A percentile compares a stretch with the other conserved stretches of the same genome.
phyloP scores from a whole-genome alignment of 2,329 filamentous ascomycete genomes.

The Didymella pinodella region DNA sequence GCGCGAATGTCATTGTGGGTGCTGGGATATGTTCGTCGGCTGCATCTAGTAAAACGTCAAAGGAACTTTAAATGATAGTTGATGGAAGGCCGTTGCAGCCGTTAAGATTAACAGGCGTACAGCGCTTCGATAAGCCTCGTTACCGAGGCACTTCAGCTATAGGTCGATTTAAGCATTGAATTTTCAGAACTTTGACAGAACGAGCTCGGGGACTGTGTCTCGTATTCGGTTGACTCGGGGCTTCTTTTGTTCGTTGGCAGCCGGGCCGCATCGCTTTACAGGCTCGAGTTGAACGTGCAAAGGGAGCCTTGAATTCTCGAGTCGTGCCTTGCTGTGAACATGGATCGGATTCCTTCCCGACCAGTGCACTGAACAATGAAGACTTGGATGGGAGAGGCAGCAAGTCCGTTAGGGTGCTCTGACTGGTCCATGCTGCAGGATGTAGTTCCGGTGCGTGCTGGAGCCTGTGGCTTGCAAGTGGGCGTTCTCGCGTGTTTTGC shows the following conservation, averaged over 20 bases:
- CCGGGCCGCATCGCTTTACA: conserved; percentile 30
- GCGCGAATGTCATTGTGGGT: conserved; percentile 3
- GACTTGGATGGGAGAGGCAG: conserved; percentile 18
- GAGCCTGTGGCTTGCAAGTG: conserved; percentile 6
- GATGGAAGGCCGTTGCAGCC: conserved; percentile 18
- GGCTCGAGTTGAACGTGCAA: conserved; percentile 19
- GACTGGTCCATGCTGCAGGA: conserved; percentile 16
- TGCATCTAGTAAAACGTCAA: conserved; percentile 32
- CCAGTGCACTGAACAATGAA: conserved; percentile 5
- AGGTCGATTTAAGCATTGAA: conserved; percentile 2
- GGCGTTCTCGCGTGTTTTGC: conserved; percentile 3
- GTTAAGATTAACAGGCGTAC: conserved; percentile 31
- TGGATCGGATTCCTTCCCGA: conserved; percentile 18
- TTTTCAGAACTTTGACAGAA: conserved; percentile 8
- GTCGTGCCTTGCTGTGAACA: conserved; percentile 24
- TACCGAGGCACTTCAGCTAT: conserved; percentile 19
- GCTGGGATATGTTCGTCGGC: conserved; percentile 28
- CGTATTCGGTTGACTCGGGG: conserved; percentile 26
- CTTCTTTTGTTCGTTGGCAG: conserved; percentile 28
- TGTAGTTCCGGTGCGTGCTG: conserved; percentile 15
- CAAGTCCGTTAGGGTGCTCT: conserved; percentile 22
- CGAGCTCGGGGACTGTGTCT: conserved; percentile 6
- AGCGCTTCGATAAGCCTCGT: conserved; percentile 11
- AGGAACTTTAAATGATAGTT: conserved; percentile 22
- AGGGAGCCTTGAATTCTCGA: conserved; percentile 23